Percentiles rank a stretch among this genome's conserved stretches.
These are phyloP conservation scores for Leccinum aurantiacum DNA, from an alignment of 768 basidiomycete species.

Conservation along the genomic window DNA sequence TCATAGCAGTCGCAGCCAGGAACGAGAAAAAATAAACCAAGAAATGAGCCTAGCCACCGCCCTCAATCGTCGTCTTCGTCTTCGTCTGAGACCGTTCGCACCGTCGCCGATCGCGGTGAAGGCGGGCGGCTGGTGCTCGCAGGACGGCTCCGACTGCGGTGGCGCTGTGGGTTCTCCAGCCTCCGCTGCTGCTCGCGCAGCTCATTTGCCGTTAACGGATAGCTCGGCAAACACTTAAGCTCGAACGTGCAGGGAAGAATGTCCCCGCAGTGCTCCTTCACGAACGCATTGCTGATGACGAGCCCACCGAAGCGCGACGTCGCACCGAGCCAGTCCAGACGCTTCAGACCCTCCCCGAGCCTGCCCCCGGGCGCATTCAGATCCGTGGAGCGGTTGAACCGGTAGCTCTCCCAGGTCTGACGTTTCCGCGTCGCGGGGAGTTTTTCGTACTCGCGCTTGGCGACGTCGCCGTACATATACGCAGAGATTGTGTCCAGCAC, in stretches of 20 bases:
- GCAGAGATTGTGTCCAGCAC: constrained; percentile 55
- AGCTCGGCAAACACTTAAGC: constrained; percentile 49
- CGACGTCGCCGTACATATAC: constrained; percentile 50
- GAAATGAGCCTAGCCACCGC: background rate
- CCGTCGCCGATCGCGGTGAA: constrained; percentile 19
- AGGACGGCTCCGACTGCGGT: constrained; percentile 24
- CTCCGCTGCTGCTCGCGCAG: constrained; percentile 46
- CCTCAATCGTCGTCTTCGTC: constrained; percentile 25
- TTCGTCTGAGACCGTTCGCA: constrained; percentile 9
- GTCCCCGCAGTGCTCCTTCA: constrained; percentile 46
- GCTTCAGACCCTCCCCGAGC: constrained; percentile 60
- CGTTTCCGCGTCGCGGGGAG: constrained; percentile 39
- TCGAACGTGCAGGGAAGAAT: constrained; percentile 59
- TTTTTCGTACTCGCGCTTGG: constrained; percentile 51
- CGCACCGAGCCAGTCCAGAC: constrained; percentile 64
- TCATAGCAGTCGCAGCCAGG: background rate
- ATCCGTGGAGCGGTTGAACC: constrained; percentile 63
- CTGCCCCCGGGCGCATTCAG: constrained; percentile 67
- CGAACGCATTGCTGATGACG: constrained; percentile 40
- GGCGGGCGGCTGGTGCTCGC: constrained; percentile 14
- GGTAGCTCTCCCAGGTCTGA: constrained; percentile 52
- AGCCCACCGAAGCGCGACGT: constrained; percentile 67
- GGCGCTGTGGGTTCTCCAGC: constrained; percentile 19
- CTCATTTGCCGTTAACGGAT: constrained; percentile 52
- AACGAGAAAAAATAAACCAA: background rate